These are phyloP conservation scores for Gossypium laxum DNA, from an alignment of 441 rosid genomes.

Conservation along the genomic window DNA sequence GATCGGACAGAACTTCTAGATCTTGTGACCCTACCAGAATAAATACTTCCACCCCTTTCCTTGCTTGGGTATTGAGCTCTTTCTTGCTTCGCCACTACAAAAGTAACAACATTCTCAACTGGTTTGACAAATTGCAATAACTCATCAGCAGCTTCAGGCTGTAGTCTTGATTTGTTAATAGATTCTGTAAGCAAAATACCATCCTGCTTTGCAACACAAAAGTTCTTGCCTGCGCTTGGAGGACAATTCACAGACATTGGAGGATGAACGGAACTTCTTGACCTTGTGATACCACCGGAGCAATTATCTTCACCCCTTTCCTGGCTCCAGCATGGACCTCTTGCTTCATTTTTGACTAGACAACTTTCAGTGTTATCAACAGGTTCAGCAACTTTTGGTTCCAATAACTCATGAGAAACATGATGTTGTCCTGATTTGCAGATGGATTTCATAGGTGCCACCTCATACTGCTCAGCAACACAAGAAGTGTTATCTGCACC, in stretches of 20 bases:
- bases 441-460: conserved; percentile 17
- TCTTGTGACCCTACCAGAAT: conserved; percentile 30
- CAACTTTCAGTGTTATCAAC: not conserved
- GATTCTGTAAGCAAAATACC: conserved; percentile 19
- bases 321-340: conserved; percentile 22
- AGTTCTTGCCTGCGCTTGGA: conserved; percentile 22
- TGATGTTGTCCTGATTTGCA: not conserved
- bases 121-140: not conserved
- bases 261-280: conserved; percentile 25
- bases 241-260: conserved; percentile 24
- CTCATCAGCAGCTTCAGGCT: not conserved
- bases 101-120: not conserved
- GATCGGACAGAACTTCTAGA: conserved; percentile 26
- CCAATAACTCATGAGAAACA: conserved; percentile 3
- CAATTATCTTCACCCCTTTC: conserved; percentile 23
- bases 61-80: conserved; percentile 21
- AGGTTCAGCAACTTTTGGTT: not conserved
- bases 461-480: conserved; percentile 24
- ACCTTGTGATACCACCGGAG: conserved; percentile 31
- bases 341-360: conserved; percentile 9
- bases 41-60: conserved; percentile 22
- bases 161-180: conserved; percentile 12
- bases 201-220: conserved; percentile 24
- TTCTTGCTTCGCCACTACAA: conserved; percentile 4
- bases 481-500: conserved; percentile 23